Conservation (phyloP, 2,329 filamentous ascomycete species). For the Ophiostoma novo-ulmi region DNA sequence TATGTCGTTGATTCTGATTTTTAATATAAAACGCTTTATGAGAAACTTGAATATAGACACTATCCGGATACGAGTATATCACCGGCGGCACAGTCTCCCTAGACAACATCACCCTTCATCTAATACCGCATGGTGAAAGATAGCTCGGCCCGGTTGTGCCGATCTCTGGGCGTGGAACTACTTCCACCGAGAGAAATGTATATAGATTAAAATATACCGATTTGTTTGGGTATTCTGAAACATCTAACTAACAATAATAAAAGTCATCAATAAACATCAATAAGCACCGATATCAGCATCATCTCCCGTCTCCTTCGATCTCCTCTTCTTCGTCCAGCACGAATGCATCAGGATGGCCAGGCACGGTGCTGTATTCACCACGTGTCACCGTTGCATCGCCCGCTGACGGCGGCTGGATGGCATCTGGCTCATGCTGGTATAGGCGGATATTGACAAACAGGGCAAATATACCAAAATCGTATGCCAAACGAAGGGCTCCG, state of each 20-base stretch:
- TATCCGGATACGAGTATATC: background rate
- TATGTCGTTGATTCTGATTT: background rate
- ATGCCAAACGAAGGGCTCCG: slow-evolving; percentile 48
- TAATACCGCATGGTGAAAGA: background rate
- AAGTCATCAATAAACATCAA: background rate
- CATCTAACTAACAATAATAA: background rate
- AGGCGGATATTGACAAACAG: slow-evolving; percentile 56
- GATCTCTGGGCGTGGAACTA: background rate
- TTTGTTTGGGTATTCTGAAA: background rate
- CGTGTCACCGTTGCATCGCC: slow-evolving; percentile 61
- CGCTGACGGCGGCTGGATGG: slow-evolving; percentile 35
- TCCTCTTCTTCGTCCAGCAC: slow-evolving; percentile 26
- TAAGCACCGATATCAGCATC: background rate
- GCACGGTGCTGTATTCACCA: slow-evolving; percentile 30
- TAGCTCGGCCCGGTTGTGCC: background rate
- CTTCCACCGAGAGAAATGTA: no score
- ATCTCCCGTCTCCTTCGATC: slow-evolving; percentile 31
- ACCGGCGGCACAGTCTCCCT: background rate
- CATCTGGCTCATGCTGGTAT: slow-evolving; percentile 44
- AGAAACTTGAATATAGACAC: background rate
- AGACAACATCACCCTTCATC: background rate
- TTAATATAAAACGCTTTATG: background rate
- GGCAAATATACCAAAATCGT: slow-evolving; percentile 55
- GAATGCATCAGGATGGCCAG: slow-evolving; percentile 23
- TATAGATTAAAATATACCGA: background rate